Base-by-base conservation (phyloP, 768 basidiomycete genomes). In the Leccinum truebloodii region DNA sequence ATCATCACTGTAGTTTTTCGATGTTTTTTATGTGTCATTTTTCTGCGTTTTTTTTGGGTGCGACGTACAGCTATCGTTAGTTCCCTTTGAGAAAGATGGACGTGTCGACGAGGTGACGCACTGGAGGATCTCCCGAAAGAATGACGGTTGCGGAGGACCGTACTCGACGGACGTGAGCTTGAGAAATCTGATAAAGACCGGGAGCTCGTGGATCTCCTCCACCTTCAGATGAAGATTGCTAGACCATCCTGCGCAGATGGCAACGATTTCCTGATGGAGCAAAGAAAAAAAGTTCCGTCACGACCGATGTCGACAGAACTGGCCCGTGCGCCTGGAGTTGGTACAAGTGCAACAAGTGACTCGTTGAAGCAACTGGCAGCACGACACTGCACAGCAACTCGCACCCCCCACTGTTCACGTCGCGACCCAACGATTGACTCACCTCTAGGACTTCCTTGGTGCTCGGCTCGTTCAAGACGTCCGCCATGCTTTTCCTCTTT, bases 241-340 rank as follows among this genome's bases (percentile, higher is more conserved):
- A 10, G 81, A 75, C 87, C 88, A 89, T 52, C 73, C 73, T 2
- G 77, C 70, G 62, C 86, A 88, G 37, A 88, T 85, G 12, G 80
- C 75, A 4, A 83, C 76, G 52, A 85, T 77, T 69, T 85, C 83
- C 87, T 89, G 65, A 28, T 12, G 24, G 34, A 49, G 41, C 9
- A 44, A 44, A 18, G 9, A n/a, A n/a, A 39, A 37, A 20, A 26
- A 26, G 34, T 46, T 39, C 34, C n/a, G 39, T 60, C 48, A 57
- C 22, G 4, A 28, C 39, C 13, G 9, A 44, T 28, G 30, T 52
- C 51, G n/a, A 32, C 14, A 24, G 26, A 30, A 9, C 7, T n/a
- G 18, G 39, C 8, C 16, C 37, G 16, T 6, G 41, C n/a, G 41
- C 41, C n/a, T n/a, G n/a, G 26, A 4, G 41, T 41, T n/a, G 37